phyloP scores from a whole-genome alignment of 2,329 filamentous ascomycete species.

The Aspergillus caelatus region DNA sequence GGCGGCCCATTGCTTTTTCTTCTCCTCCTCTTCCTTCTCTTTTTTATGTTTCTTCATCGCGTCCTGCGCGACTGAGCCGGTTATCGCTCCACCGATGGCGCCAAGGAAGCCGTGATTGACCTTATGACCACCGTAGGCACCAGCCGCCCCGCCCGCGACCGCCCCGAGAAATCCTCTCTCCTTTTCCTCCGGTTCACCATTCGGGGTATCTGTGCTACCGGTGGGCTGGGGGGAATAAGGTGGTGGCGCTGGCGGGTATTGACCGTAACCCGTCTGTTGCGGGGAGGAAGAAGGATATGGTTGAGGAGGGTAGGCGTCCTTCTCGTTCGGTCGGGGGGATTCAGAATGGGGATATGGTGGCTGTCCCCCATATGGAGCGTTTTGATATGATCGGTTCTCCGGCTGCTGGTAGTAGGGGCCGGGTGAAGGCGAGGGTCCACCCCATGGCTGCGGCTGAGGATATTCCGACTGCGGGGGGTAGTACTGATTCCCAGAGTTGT shows the following conservation, averaged over 20 bases:
- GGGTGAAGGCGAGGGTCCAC: not conserved
- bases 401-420: not conserved
- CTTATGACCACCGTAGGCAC: conserved; percentile 49
- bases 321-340: not conserved
- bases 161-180: conserved; percentile 50
- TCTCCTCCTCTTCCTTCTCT: conserved; percentile 14
- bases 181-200: conserved; percentile 27
- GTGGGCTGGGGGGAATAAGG: conserved; percentile 5
- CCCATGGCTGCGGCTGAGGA: not conserved
- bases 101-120: conserved; percentile 51
- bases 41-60: conserved; percentile 46
- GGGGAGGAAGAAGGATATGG: not conserved
- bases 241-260: conserved; percentile 1
- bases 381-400: not conserved
- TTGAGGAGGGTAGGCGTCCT: conserved; percentile 2
- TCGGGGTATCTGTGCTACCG: not conserved
- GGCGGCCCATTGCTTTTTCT: conserved; percentile 7
- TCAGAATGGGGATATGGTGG: not conserved
- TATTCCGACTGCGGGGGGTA: not conserved
- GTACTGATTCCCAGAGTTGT: not conserved
- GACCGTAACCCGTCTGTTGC: not conserved
- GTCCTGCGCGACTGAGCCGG: conserved; percentile 49
- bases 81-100: conserved; percentile 49
- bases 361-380: not conserved
- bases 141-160: conserved; percentile 47